Evolutionary conservation across 805 yeast genomes (phyloP).

Genomic region (Pichia scutulata): DNA sequence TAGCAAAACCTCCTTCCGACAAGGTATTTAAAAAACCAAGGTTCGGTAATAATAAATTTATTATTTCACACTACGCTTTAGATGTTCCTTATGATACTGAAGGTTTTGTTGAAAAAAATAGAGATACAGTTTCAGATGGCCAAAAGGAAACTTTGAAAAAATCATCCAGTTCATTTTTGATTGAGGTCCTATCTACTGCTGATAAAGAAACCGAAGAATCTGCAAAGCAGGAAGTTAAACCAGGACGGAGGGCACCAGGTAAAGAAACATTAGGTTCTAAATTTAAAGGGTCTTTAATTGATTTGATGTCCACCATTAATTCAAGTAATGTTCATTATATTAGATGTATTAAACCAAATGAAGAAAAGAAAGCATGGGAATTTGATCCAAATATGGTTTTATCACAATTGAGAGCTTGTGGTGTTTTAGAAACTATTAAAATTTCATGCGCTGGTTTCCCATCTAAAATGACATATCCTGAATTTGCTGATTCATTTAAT

Average conservation of each 20-base stretch:
- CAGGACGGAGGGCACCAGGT: conserved; percentile 36
- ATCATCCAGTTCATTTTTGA: conserved; percentile 58
- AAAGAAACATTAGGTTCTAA: conserved; percentile 94
- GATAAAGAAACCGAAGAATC: conserved; percentile 44
- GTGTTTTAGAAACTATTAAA: conserved; percentile 93
- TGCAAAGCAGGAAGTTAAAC: conserved; percentile 27
- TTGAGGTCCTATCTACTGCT: conserved; percentile 54
- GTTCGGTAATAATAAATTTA: conserved; percentile 84
- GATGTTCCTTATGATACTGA: conserved; percentile 89
- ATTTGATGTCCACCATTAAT: conserved; percentile 85
- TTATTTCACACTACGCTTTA: conserved; percentile 89
- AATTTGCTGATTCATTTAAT: conserved; percentile 84
- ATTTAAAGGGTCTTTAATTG: conserved; percentile 86
- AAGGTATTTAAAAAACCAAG: conserved; percentile 86
- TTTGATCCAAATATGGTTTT: conserved; percentile 93
- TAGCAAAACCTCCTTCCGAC: conserved; percentile 69
- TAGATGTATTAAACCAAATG: conserved; percentile 96
- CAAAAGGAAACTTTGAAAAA: conserved; percentile 76
- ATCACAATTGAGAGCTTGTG: conserved; percentile 94
- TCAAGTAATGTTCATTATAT: conserved; percentile 95
- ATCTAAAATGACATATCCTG: conserved; percentile 89
- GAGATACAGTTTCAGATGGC: conserved; percentile 97
- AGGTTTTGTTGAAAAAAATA: conserved; percentile 92
- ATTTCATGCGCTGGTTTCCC: conserved; percentile 98
- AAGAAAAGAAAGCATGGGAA: conserved; percentile 89